Evolutionary conservation across 192 early-diverging fungal genomes (phyloP), one percentile per base, ranked within the genome.

Genomic region (Rhizoclosmatium sp.): DNA sequence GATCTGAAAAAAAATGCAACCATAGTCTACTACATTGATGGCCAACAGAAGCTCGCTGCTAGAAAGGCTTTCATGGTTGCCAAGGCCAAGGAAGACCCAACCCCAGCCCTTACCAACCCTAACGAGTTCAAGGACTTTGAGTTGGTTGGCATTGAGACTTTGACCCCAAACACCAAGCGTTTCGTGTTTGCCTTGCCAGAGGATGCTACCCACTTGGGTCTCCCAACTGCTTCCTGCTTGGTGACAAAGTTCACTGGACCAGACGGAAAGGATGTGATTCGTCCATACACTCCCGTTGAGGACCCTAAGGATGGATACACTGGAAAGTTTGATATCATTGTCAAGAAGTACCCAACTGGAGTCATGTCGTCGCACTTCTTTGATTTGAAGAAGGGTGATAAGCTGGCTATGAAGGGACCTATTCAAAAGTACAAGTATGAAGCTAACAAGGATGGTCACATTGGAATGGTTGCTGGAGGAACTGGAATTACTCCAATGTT

Each of bases 401-500:
- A 64, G 31, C 82, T 97, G 12, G 91, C 91, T 47, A 84, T 94
- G 82, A 96, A 96, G 84, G 96, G 96, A 23, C 96, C 96, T 23
- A 86, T 92, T 58, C 85, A 83, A 61, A 93, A 94, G 80, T 92
- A 85, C 79, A 81, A 85, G 54, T 95, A 95, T 80, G 82, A 83
- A 78, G 84, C 92, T 44, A 93, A 92, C 83, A 82, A 92, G 79
- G 85, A 85, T 60, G 82, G 87, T 46, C 85, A 93, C 72, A 87
- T 97, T 47, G 92, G 90, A 45, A 86, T 96, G 91, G 88, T 97
- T 78, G 93, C 92, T 23, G 95, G 94, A 48, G 95, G 95, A 19
- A 64, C 72, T 14, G 72, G 87, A 3, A 94, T 98, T 77, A 96
- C 97, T 1, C 97, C 97, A 64, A 98, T 98, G 97, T 89, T 94